Percentiles rank a stretch among this genome's conserved stretches.
Evolutionary conservation across 306 rosid species (phyloP).

Genomic region (Cucumis cinereus): DNA sequence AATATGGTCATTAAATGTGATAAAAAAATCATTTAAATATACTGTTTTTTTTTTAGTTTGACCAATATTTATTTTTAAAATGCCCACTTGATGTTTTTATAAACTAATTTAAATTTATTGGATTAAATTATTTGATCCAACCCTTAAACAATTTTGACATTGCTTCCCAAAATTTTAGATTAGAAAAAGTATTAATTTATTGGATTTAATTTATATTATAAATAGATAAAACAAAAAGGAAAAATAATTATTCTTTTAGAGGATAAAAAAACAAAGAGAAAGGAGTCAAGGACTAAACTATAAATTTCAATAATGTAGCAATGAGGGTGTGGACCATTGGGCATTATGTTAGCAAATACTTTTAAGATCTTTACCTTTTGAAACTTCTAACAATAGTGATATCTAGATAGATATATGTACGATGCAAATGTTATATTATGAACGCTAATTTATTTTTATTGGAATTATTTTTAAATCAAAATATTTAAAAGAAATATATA

Average conservation of each 20-base stretch:
- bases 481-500: too few species aligned
- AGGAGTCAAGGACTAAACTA: background rate
- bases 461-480: too few species aligned
- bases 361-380: background rate
- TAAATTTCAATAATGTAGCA: background rate
- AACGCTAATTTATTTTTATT: too few species aligned
- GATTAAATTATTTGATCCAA: background rate
- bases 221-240: background rate
- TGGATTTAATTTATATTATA: background rate
- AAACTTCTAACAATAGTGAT: background rate
- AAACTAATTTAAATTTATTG: background rate
- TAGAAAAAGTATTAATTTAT: background rate
- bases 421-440: too few species aligned
- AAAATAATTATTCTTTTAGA: background rate
- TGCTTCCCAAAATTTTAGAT: background rate
- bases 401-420: background rate
- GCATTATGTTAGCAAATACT: background rate
- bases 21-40: background rate
- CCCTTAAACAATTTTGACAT: background rate
- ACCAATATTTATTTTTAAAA: background rate
- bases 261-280: background rate
- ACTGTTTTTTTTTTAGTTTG: too few species aligned
- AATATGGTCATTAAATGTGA: background rate
- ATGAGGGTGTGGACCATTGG: background rate
- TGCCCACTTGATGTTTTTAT: background rate